Base-by-base conservation (phyloP, 371 early-diverging fungal genomes). In the Mortierella sp. region DNA sequence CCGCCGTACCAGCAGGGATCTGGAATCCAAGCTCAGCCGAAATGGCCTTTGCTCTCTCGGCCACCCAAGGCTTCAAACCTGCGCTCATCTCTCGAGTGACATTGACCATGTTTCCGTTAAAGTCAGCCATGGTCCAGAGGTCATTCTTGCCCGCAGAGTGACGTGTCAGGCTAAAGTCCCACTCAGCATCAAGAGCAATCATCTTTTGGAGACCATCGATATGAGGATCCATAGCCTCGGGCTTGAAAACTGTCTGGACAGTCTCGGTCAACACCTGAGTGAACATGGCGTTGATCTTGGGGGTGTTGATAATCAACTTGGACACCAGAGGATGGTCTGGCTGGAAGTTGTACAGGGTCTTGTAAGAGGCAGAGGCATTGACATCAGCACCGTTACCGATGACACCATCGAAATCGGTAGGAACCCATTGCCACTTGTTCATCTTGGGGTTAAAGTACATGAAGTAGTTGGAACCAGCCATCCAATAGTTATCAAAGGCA, bases 331-430 rank as follows among this genome's bases (percentile, higher is more conserved):
- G 80, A 52, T 79, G 80, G 28, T 79, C 80, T 21, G 50, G 46
- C 23, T 48, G 44, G 67, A 79, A 70, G 67, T 65, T 67, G 47
- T 14, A 69, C 21, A 73, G n/a, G 47, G 50, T 56, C 70, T 79
- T 64, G 74, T 79, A 79, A 1, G 80, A 69, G 21, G 50, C 66
- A n/a, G 19, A 19, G 57, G 70, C 25, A 29, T 68, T 63, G 25
- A 85, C 61, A 70, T 66, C 47, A 16, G 72, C 77, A 47, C 84
- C 84, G 56, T 84, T 84, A 23, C 87, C 87, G 18, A 84, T 84
- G 2, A 84, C 83, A 60, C 87, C 89, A 53, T 87, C 81, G 77
- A 81, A 75, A 59, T 86, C 86, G 61, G 84, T 84, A 12, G 86
- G 84, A 30, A 86, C 19, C 72, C 80, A 79, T 51, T 79, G 80